These are phyloP conservation scores for Corylus americana DNA, from an alignment of 306 rosid species.

Conservation along the genomic window DNA sequence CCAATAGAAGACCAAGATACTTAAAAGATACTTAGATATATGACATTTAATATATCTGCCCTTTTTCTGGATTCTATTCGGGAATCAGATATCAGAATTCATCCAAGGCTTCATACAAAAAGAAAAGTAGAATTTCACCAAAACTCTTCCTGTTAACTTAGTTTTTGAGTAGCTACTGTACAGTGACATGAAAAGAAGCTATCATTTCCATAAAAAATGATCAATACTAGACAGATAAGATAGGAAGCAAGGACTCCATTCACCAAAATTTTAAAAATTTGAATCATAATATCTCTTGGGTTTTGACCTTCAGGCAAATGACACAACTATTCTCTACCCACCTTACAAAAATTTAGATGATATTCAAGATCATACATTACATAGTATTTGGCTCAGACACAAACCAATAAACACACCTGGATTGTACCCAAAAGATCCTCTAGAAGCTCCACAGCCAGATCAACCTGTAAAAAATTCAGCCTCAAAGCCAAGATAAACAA, in stretches of 20 bases:
- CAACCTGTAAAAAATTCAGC: slow-evolving; percentile 58
- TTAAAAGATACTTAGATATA: too few species aligned
- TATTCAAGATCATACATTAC: slow-evolving; percentile 8
- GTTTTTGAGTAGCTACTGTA: background rate
- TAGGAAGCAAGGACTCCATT: background rate
- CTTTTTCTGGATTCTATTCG: background rate
- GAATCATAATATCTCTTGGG: background rate
- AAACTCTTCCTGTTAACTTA: background rate
- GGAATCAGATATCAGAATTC: background rate
- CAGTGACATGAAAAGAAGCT: background rate
- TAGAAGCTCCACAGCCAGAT: slow-evolving; percentile 84
- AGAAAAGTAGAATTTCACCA: background rate
- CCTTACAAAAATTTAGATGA: background rate
- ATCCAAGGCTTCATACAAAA: background rate
- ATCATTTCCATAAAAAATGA: too few species aligned
- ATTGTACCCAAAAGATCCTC: slow-evolving; percentile 91
- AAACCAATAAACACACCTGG: slow-evolving; percentile 52
- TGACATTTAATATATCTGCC: background rate
- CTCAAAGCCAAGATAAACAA: slow-evolving; percentile 24
- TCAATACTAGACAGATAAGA: background rate
- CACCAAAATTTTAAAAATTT: background rate
- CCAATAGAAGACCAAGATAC: too few species aligned
- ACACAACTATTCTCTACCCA: slow-evolving; percentile 1
- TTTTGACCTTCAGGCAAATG: slow-evolving; percentile 2
- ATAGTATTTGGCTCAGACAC: slow-evolving; percentile 4